Base-by-base conservation (phyloP, 1,139 yeast genomes). In the Diutina neorugosa region DNA sequence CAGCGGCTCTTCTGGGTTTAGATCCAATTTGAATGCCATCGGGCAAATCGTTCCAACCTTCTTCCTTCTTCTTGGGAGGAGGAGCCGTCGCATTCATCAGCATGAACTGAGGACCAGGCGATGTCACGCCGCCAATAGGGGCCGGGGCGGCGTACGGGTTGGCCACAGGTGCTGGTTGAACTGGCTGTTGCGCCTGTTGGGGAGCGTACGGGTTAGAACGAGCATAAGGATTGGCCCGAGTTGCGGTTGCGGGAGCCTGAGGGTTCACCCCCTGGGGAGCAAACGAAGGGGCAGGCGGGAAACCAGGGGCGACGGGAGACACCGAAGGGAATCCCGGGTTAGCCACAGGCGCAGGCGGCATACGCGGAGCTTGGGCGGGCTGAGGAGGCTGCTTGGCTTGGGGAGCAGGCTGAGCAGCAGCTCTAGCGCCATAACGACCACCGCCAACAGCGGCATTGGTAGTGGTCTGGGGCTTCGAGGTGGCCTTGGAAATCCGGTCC, bases 31-130 rank as follows among this genome's bases (percentile, higher is more conserved):
- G 81, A 65, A 84, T 76, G 27, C 80, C 74, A n/a, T 83, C 76
- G 52, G 97, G 96, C 59, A 91, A 73, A 66, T 91, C 97, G 63
- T 91, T 91, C 97, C 97, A 91, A 3, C 97, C 97, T 52, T 86
- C 93, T 51, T 83, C 83, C 51, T 85, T 85, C 62, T 64, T 65
- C 54, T 76, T 79, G 11, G 71, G 62, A 53, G 65, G 66, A 42
- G 77, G 65, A 44, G 78, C 44, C 23, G 34, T 25, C 6, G 18
- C 46, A n/a, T 44, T 44, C 31, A 44, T 21, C 48, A 44, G 48
- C 31, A 44, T 23, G 11, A 44, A 44, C 12, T 44, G 48, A 21
- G 48, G 48, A n/a, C 48, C 48, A 4, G 48, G 48, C 9, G 48
- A 44, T 11, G 48, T 21, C 1, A 44, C 48, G 11, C 31, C 18